Base-by-base conservation (phyloP, 148 eudicot species). In the Camellia japonica region DNA sequence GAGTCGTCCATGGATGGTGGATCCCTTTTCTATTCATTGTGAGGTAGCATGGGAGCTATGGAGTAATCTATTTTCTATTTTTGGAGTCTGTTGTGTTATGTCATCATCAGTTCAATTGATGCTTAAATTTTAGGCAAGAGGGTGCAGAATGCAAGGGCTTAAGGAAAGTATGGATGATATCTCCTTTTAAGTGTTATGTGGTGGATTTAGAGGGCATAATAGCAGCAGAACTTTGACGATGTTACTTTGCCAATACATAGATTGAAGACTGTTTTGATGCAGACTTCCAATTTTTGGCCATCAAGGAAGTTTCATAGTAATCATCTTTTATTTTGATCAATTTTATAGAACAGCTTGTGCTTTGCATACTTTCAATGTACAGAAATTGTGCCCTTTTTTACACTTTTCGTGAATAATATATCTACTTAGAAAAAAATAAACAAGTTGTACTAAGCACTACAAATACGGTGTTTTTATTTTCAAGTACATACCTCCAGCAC, bases 401-500 rank as follows among this genome's bases (percentile, higher is more conserved):
- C 18, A 51, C 62, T 59, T 15, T 59, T 13, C 3, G 62, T 11
- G 14, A 59, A 59, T 8, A 59, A 8, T 59, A 11, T 3, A 59
- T 8, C 6, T 51, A 30, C 38, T 30, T 30, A 30, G 38, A 30
- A 30, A 51, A 9, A 51, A 51, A 63, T 41, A 3, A 20, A 41
- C 19, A 10, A 44, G 68, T 55, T 9, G 63, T 55, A 56, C 6
- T 68, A 66, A 77, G 64, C 44, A n/a, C 3, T 73, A 38, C 55
- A 62, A 47, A 62, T 3, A 63, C 43, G 69, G 44, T 69, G 79
- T 74, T 11, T 6, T 46, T 23, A 77, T 70, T 58, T 7, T n/a
- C 19, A 59, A 54, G 58, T 65, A 81, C 80, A 84, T 96, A 96
- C 99, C 99, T 96, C 99, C 75, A 96, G 86, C 74, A 96, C 98